Evolutionary conservation across 192 early-diverging fungal species (phyloP).

Genomic region (Entrophospora sp.): DNA sequence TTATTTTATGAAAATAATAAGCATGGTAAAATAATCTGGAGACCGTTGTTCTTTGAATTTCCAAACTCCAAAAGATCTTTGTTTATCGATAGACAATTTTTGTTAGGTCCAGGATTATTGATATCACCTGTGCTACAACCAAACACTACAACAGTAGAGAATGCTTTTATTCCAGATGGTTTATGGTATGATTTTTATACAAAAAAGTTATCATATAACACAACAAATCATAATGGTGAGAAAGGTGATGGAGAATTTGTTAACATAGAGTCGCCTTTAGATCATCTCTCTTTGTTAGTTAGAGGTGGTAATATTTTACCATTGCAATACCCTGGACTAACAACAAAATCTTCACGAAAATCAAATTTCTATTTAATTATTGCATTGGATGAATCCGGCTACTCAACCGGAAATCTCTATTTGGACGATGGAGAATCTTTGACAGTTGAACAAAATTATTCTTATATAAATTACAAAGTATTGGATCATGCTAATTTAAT

Average conservation of each 20-base stretch:
- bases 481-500: too few species aligned
- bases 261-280: conserved; percentile 25
- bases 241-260: conserved; percentile 22
- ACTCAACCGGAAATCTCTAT: conserved; percentile 45
- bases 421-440: conserved; percentile 48
- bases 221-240: conserved; percentile 1
- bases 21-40: conserved; percentile 44
- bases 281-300: conserved; percentile 51
- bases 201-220: not conserved
- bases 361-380: conserved; percentile 41
- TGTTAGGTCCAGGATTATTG: conserved; percentile 48
- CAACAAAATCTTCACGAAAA: conserved; percentile 34
- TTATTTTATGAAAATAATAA: conserved; percentile 38
- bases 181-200: conserved; percentile 57
- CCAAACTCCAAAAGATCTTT: conserved; percentile 21
- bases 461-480: not conserved
- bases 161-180: conserved; percentile 49
- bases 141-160: conserved; percentile 37
- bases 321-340: conserved; percentile 40
- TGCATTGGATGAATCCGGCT: conserved; percentile 37
- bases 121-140: conserved; percentile 48
- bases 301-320: conserved; percentile 55
- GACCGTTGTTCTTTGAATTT: conserved; percentile 49
- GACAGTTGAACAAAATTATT: not conserved
- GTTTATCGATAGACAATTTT: conserved; percentile 48